Evolutionary conservation across 371 early-diverging fungal genomes (phyloP), one percentile per base, ranked within the genome.

Genomic region (Rhizomucor miehei): DNA sequence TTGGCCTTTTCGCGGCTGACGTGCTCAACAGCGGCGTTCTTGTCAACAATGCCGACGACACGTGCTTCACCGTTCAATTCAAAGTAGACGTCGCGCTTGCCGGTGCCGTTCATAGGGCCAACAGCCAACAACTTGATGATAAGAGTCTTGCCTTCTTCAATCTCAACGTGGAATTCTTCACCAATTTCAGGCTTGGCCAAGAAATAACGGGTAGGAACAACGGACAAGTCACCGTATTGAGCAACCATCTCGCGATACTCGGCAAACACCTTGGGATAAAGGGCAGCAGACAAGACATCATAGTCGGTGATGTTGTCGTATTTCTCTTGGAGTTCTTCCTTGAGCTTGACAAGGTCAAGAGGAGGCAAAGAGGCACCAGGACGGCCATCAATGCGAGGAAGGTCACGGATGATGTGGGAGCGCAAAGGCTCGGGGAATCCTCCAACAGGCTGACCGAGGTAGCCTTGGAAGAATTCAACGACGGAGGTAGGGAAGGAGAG

Each of bases 341-440:
- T 91, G 43, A 94, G 72, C 57, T 75, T 71, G 14, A 54, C 80
- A 56, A 97, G 73, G 63, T 97, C 92, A 41, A 95, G 69, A 4
- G 94, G 82, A 43, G 75, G 69, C 80, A 97, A 65, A 36, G 85
- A 68, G 1, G 86, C 87, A 48, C 97, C 97, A 17, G 97, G 97
- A 29, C 97, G 83, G 11, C 88, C 88, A 24, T 91, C 86, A 56
- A 97, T 85, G 35, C 85, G 81, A 41, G 85, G 83, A 40, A 89
- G 64, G 19, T 87, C 79, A 41, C 85, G 80, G 59, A 97, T 84
- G 56, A 97, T 92, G 52, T 86, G 75, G 10, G 86, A 74, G 25
- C 96, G 86, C 52, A 97, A 75, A 21, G 89, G 89, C 63, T 97
- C 95, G 12, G 91, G 90, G 87, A 93, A 97, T n/a, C 97, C 97